A percentile compares a stretch with the other conserved stretches of the same genome.
phyloP scores from a whole-genome alignment of 2,329 filamentous ascomycete species.

The Colletotrichum sansevieriae region DNA sequence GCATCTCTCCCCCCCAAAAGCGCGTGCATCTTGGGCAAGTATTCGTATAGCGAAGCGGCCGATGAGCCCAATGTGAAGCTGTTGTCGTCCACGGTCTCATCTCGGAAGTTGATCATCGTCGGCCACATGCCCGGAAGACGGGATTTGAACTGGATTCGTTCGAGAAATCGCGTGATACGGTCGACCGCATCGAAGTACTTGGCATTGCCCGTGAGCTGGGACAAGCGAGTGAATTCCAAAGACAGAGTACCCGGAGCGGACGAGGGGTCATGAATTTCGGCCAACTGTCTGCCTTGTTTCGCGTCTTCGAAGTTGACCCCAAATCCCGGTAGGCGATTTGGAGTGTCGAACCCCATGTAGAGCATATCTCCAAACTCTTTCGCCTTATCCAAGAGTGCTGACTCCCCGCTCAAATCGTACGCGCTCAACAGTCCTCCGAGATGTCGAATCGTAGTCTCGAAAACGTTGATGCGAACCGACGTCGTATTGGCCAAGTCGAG shows the following conservation, averaged over 20 bases:
- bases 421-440: slow-evolving; percentile 77
- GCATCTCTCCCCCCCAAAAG: slow-evolving; percentile 68
- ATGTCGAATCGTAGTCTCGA: slow-evolving; percentile 80
- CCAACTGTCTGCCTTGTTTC: slow-evolving; percentile 21
- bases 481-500: slow-evolving; percentile 66
- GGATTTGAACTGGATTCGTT: slow-evolving; percentile 74
- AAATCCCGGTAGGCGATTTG: slow-evolving; percentile 70
- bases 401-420: slow-evolving; percentile 73
- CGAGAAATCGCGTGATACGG: slow-evolving; percentile 75
- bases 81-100: slow-evolving; percentile 54
- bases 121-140: slow-evolving; percentile 82
- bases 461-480: slow-evolving; percentile 67
- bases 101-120: slow-evolving; percentile 69
- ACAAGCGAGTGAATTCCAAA: slow-evolving; percentile 79
- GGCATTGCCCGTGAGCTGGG: slow-evolving; percentile 77
- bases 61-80: slow-evolving; percentile 54
- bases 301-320: slow-evolving; percentile 39
- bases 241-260: slow-evolving; percentile 73
- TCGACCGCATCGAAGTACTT: slow-evolving; percentile 82
- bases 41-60: slow-evolving; percentile 58
- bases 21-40: slow-evolving; percentile 62
- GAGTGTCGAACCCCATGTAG: slow-evolving; percentile 76
- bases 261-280: slow-evolving; percentile 52
- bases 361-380: slow-evolving; percentile 73
- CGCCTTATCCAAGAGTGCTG: slow-evolving; percentile 71